Evolutionary conservation across 257 asterid species (phyloP), one percentile per base, ranked within the genome.

Genomic region (Petunia secreta): DNA sequence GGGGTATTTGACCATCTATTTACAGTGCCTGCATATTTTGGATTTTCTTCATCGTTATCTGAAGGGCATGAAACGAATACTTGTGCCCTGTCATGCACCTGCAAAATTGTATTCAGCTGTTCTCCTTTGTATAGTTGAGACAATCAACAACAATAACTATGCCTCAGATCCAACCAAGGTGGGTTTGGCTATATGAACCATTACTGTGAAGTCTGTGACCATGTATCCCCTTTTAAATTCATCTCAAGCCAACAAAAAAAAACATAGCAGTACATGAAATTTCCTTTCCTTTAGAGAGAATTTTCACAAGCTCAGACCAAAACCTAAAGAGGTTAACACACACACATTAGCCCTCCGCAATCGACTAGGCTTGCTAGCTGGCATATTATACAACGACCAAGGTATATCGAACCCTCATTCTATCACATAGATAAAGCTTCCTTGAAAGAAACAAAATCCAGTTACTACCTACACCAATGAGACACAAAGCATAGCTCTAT

Each of bases 21-120:
- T 78, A 93, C 87, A 77, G 92, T 88, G 83, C 89, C 99, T 73
- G 91, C 87, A 66, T 90, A 91, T 37, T 73, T 80, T 10, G 93
- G 98, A 88, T 91, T 88, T 65, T 79, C 90, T 39, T 86, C 85
- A 62, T 83, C 63, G 63, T 82, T 88, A n/a, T 85, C 91, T 62
- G 84, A 75, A 77, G 87, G 77, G 81, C 99, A 95, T n/a, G 98
- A 93, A 62, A 94, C 67, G 77, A 92, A 92, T 60, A 95, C 96
- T 81, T 95, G 99, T 66, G 97, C 99, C 89, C 98, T 92, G 84
- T 95, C 99, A 80, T 91, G 98, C 84, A 95, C 97, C 99, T 95
- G 91, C 77, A 43, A 79, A 53, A 80, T 75, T 75, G 77, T 37
- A 64, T 71, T 10, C 1, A 71, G 77, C 5, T 13, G 2, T 52